Evolutionary conservation across 768 basidiomycete genomes (phyloP), one percentile per base, ranked within the genome.

Genomic region (Lentinula aciculospora): DNA sequence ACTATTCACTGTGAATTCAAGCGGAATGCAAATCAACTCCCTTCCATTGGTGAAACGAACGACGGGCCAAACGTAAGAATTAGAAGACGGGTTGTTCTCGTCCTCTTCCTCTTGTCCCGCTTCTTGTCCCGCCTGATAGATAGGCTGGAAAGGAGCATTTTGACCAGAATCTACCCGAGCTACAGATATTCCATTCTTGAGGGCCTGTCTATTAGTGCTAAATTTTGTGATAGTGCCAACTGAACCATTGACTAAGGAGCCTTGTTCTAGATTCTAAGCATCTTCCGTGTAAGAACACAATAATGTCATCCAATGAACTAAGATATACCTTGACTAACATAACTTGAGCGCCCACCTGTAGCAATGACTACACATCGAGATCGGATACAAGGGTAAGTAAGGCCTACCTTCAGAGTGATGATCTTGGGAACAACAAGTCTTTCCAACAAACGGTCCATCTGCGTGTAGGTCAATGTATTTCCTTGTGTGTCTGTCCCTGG

Each of bases 311-410:
- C 17, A 53, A 40, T 51, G 45, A 5, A 27, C 17, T n/a, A 28
- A 48, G 19, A 47, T 47, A 7, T 58, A 83, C 87, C 76, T 88
- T 88, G 62, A 88, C 77, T 2, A 89, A 67, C 90, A 92, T 92
- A 3, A 96, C 94, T 67, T 96, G 94, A 3, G 92, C 89, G 12
- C 86, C 87, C 53, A 86, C 74, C 81, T 92, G 57, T 19, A 15
- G 13, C 9, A 12, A 40, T 58, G 21, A 46, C 15, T 45, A 23
- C n/a, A n/a, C n/a, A n/a, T n/a, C n/a, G n/a, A n/a, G n/a, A n/a
- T n/a, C n/a, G 12, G 17, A 7, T 19, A 36, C 44, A 3, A 31
- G n/a, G 13, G 49, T 32, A 23, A 5, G 8, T n/a, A 61, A 44
- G 17, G 6, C 6, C 23, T 37, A 81, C 83, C 71, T 85, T 85